Conservation (phyloP, 2,329 filamentous ascomycete genomes). For the Cladobotryum protrusum region DNA sequence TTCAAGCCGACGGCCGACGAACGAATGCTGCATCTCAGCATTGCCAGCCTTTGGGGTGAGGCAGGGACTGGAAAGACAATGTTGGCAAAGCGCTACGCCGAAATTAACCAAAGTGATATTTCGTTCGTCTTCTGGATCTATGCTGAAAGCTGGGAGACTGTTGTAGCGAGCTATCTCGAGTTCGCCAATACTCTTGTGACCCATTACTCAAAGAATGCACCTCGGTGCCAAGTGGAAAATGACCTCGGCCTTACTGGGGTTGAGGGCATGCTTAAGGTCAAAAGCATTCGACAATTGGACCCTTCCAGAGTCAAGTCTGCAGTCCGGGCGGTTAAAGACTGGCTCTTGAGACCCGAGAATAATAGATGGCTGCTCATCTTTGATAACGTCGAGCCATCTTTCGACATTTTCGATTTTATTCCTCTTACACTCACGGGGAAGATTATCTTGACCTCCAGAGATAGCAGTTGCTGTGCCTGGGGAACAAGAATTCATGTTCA, state of each 20-base stretch:
- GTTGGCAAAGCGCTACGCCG: constrained; percentile 19
- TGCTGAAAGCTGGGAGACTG: constrained; percentile 22
- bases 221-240: constrained; percentile 15
- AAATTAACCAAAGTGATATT: constrained; percentile 14
- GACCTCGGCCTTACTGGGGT: constrained; percentile 20
- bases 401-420: constrained; percentile 21
- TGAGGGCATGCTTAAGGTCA: constrained; percentile 20
- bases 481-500: constrained; percentile 16
- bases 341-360: constrained; percentile 21
- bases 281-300: constrained; percentile 18
- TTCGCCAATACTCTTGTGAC: constrained; percentile 17
- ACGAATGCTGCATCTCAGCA: constrained; percentile 13
- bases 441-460: constrained; percentile 19
- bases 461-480: constrained; percentile 18
- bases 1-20: constrained; percentile 9
- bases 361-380: constrained; percentile 20
- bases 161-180: constrained; percentile 20
- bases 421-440: constrained; percentile 20
- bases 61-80: constrained; percentile 20
- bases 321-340: constrained; percentile 21
- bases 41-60: constrained; percentile 18
- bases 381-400: constrained; percentile 20
- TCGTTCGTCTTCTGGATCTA: constrained; percentile 23
- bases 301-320: constrained; percentile 17
- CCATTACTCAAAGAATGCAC: constrained; percentile 16